Evolutionary conservation across 2,329 filamentous ascomycete species (phyloP).

Genomic region (Apiospora koreana): DNA sequence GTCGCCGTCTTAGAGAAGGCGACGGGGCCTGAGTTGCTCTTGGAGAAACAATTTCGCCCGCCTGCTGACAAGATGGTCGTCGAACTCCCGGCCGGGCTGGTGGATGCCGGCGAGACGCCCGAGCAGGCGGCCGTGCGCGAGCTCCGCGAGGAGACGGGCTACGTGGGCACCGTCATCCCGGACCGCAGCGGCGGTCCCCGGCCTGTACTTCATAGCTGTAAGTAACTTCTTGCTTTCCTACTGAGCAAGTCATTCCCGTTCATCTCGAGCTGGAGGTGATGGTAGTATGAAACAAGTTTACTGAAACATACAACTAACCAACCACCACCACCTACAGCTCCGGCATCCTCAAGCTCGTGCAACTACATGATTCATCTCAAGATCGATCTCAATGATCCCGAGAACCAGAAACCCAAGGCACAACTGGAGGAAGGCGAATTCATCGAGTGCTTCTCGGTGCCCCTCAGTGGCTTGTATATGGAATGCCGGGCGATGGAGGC

Average conservation of each 20-base stretch:
- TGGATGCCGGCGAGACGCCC: conserved; percentile 62
- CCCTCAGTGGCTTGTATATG: conserved; percentile 62
- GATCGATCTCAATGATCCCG: conserved; percentile 68
- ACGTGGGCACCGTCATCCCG: conserved; percentile 45
- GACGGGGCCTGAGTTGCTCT: conserved; percentile 54
- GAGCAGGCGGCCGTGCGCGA: conserved; percentile 65
- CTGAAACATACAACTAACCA: too few relatives aligned
- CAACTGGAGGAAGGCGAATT: conserved; percentile 79
- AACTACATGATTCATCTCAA: conserved; percentile 66
- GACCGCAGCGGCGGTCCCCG: neutral
- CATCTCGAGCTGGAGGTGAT: too few relatives aligned
- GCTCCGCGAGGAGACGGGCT: conserved; percentile 68
- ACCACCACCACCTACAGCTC: neutral
- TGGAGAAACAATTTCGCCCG: conserved; percentile 69
- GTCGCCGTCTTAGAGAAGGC: conserved; percentile 65
- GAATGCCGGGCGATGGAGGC: conserved; percentile 67
- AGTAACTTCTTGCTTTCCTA: neutral
- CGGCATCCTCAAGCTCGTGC: conserved; percentile 4
- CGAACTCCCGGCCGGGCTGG: conserved; percentile 65
- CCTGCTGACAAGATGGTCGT: conserved; percentile 61
- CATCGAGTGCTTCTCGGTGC: conserved; percentile 76
- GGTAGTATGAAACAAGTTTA: too few relatives aligned
- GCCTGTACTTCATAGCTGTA: conserved; percentile 1
- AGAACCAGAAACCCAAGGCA: conserved; percentile 69
- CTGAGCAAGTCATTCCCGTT: too few relatives aligned